Conservation (phyloP, 345 rosid genomes). For the Citrus cavaleriei region DNA sequence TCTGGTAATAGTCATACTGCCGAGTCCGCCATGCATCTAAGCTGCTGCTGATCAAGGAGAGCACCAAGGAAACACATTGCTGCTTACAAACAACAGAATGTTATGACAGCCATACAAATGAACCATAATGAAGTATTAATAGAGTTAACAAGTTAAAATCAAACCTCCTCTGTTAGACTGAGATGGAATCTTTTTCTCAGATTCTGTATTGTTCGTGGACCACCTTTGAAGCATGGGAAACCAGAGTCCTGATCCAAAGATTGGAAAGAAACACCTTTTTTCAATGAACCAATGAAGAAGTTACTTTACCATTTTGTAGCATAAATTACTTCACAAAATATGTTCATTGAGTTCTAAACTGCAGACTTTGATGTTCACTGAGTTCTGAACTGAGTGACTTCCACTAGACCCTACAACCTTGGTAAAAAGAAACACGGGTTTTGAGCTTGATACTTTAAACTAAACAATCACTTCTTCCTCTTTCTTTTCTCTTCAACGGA, state of each 20-base stretch:
- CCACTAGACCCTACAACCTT: neutral
- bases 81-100: conserved; percentile 37
- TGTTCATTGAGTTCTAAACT: neutral
- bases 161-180: conserved; percentile 96
- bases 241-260: conserved; percentile 77
- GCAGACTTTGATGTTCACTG: no score
- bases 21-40: conserved; percentile 99
- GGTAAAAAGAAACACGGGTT: neutral
- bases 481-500: neutral
- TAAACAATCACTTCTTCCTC: neutral
- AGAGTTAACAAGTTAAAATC: conserved; percentile 2
- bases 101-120: conserved; percentile 10
- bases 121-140: neutral
- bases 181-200: conserved; percentile 91
- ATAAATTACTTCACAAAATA: neutral
- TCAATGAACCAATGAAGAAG: neutral
- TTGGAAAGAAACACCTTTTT: neutral
- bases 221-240: conserved; percentile 98
- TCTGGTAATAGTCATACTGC: conserved; percentile 96
- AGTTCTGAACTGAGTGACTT: neutral
- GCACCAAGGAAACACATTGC: conserved; percentile 99
- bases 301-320: neutral
- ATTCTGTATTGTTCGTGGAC: conserved; percentile 89
- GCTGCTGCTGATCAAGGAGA: conserved; percentile 95
- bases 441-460: neutral